Conservation (phyloP, 805 yeast species). For the Kodamaea nitidulidarum region DNA sequence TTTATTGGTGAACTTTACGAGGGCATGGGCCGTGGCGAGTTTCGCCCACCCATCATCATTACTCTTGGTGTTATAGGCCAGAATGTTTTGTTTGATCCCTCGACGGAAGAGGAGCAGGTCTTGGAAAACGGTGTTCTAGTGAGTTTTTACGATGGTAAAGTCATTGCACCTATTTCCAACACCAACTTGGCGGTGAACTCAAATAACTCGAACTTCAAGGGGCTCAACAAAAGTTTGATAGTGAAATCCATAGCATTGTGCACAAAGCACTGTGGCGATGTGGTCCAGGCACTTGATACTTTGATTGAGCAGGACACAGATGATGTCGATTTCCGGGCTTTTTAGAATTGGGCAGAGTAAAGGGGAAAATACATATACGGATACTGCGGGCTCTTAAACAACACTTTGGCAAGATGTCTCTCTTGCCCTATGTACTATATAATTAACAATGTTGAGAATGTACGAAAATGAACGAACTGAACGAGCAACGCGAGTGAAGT, state of each 20-base stretch:
- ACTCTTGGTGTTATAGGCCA: slow-evolving; percentile 72
- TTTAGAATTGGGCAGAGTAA: slow-evolving; percentile 1
- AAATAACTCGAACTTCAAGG: slow-evolving; percentile 46
- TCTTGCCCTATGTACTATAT: too few species aligned
- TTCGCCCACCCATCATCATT: slow-evolving; percentile 73
- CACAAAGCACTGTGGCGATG: slow-evolving; percentile 55
- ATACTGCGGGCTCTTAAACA: too few species aligned
- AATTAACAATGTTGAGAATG: too few species aligned
- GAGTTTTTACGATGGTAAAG: slow-evolving; percentile 64
- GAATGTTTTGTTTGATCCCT: slow-evolving; percentile 76
- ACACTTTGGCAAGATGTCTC: too few species aligned
- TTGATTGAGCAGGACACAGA: slow-evolving; percentile 40
- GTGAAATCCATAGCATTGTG: slow-evolving; percentile 55
- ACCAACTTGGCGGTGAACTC: slow-evolving; percentile 56
- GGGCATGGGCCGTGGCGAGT: slow-evolving; percentile 24
- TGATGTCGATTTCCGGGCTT: slow-evolving; percentile 17
- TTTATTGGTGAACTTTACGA: slow-evolving; percentile 37
- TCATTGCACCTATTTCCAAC: slow-evolving; percentile 70
- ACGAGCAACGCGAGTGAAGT: too few species aligned
- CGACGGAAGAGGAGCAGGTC: slow-evolving; percentile 83
- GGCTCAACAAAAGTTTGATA: slow-evolving; percentile 47
- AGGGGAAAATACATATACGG: too few species aligned
- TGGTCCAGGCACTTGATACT: slow-evolving; percentile 54
- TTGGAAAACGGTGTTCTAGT: slow-evolving; percentile 77
- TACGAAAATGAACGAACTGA: too few species aligned